Evolutionary conservation across 1,139 yeast genomes (phyloP), one percentile per base, ranked within the genome.

Genomic region (Sugiyamaella japonica): DNA sequence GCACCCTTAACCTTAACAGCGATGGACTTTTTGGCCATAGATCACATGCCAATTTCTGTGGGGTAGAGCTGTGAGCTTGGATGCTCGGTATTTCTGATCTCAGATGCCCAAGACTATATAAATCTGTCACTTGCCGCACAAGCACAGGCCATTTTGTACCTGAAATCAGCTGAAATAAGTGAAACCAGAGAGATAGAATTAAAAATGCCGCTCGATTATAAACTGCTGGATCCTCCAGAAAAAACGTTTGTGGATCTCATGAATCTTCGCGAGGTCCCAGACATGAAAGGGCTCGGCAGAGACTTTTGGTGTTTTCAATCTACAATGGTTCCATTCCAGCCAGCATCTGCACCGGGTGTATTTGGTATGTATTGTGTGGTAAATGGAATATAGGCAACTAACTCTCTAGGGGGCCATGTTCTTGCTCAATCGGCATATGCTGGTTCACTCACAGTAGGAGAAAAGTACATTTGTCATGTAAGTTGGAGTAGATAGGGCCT

Each of bases 341-440:
- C 70, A 1, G 48, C 58, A 12, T 58, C 59, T 15, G 68, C 70
- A 12, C 65, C 65, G 1, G 70, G 69, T 8, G 68, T 64, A 8
- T 66, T 66, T 60, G 70, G 66, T 54, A 58, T 31, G 56, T 50
- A n/a, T 10, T 8, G 38, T 8, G 8, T 13, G 13, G 6, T 20
- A 6, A 20, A 20, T 6, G 25, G 25, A 20, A 31, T 25, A 36
- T 17, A 50, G 37, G 23, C 32, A n/a, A 29, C 34, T 9, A 29
- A 29, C 34, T 29, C 8, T 28, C 48, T 56, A 54, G 66, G 70
- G 6, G 72, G 72, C 32, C 72, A 69, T 52, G 70, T 69, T 0
- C 56, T 69, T 16, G 72, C 66, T 4, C 72, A 69, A 52, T 59
- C 65, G 4, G 63, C 64, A 1, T 57, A 59, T 13, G 71, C 65